Base-by-base conservation (phyloP, 2,329 filamentous ascomycete genomes). In the Colletotrichum lindemuthianum region DNA sequence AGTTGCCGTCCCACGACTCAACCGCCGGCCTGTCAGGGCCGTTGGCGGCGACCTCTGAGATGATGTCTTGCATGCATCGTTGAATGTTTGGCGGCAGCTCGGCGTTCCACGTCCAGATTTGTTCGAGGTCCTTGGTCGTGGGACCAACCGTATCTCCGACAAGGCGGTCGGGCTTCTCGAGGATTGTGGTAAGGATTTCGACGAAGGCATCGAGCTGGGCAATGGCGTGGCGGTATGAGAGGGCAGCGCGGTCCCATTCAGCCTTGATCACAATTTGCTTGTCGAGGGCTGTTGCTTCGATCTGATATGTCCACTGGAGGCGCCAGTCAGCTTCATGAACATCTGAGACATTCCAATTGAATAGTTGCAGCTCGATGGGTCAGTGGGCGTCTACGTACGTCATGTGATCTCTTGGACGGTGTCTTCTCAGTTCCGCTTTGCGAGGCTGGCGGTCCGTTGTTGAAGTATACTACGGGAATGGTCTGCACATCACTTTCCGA, bases 1-100 rank as follows among this genome's bases (percentile, higher is more conserved):
- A 76, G 58, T 71, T 70, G 39, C 83, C 82, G 63, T 85, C 83
- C 81, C 81, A 84, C 0, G 82, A 82, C 59, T 80, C 72, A n/a
- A 85, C 76, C 33, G 83, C 82, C 6, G 76, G 67, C 24, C 75
- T 73, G n/a, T 75, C 68, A 1, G 82, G 81, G 3, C 77, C 73
- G 32, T 69, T 63, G 11, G 63, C 67, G 11, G 78, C 78, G 54
- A 76, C 76, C 11, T 78, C 74, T 9, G 75, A 72, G 59, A 85
- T 77, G 59, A 84, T 70, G 45, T 83, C 79, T 65, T 84, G 83
- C 74, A 83, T 81, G 66, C 79, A 82, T 49, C 70, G 72, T 15
- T 77, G 70, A 16, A 84, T 70, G 3, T 75, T 75, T 0, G 77
- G 73, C 1, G 81, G 79, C 2, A 83, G 70, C 1, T 72, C 70